These are phyloP conservation scores for Mycena indigotica DNA, from an alignment of 768 basidiomycete genomes.

Conservation along the genomic window DNA sequence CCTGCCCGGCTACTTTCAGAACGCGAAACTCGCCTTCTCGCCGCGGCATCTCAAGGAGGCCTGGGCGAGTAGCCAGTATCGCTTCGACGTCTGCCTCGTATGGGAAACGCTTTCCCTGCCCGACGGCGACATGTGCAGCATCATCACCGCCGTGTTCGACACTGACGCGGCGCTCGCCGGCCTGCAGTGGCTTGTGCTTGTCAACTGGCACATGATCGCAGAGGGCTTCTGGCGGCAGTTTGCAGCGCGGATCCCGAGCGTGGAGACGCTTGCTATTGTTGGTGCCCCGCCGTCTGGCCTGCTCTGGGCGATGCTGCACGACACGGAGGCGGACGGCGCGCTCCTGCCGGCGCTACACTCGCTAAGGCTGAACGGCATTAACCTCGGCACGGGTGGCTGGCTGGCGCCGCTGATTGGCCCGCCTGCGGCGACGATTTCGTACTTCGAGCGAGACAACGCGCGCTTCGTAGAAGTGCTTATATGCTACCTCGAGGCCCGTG, in stretches of 20 bases:
- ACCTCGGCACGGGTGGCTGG: conserved; percentile 8
- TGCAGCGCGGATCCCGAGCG: neutral
- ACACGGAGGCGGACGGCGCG: neutral
- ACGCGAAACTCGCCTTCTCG: conserved; percentile 4
- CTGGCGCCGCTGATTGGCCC: neutral
- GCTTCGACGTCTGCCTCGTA: conserved; percentile 1
- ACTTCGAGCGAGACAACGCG: conserved; percentile 10
- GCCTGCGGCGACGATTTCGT: conserved; percentile 2
- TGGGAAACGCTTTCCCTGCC: neutral
- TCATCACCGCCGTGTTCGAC: conserved; percentile 5
- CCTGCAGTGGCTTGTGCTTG: neutral
- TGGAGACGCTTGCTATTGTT: neutral
- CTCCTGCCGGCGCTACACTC: conserved; percentile 3
- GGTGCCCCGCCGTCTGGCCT: conserved; percentile 3
- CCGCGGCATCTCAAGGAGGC: neutral
- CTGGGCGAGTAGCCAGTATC: neutral
- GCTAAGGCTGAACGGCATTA: neutral
- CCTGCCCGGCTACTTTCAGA: neutral
- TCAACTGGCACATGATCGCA: neutral
- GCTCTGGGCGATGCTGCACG: conserved; percentile 6
- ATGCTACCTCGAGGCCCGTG: conserved; percentile 9
- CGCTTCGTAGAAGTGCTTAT: conserved; percentile 9
- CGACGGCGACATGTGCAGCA: conserved; percentile 1
- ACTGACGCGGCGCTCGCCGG: neutral
- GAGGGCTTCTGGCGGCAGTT: conserved; percentile 1